Percentiles rank a stretch among this genome's conserved stretches.
phyloP scores from a whole-genome alignment of 352 stramenopile species.

The Phytophthora agathidicida region DNA sequence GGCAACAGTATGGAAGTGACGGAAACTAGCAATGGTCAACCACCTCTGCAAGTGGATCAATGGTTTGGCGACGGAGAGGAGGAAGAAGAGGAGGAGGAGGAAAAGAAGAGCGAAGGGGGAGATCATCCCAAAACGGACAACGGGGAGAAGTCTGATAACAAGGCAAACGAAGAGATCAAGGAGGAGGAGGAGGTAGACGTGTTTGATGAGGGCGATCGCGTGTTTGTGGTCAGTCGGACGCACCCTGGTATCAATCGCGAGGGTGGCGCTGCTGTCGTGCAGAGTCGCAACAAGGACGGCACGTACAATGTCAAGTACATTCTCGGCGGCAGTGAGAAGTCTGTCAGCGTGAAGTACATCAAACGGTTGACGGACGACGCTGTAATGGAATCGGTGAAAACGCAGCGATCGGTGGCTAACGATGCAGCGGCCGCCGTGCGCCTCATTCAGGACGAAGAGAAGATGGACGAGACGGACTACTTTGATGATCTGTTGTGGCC shows the following conservation, averaged over 20 bases:
- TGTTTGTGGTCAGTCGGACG: slow-evolving; percentile 81
- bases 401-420: slow-evolving; percentile 27
- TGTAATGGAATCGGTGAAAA: slow-evolving; percentile 82
- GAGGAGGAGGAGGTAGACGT: slow-evolving; percentile 41
- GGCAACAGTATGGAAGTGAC: neutral
- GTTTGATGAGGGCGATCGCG: slow-evolving; percentile 63
- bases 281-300: slow-evolving; percentile 60
- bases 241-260: slow-evolving; percentile 82
- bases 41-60: slow-evolving; percentile 33
- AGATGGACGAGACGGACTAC: slow-evolving; percentile 66
- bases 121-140: slow-evolving; percentile 5
- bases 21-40: slow-evolving; percentile 1
- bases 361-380: slow-evolving; percentile 70
- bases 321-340: slow-evolving; percentile 78
- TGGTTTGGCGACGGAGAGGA: slow-evolving; percentile 45
- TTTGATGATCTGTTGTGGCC: slow-evolving; percentile 86
- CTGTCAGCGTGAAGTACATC: slow-evolving; percentile 63
- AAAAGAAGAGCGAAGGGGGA: slow-evolving; percentile 23
- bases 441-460: slow-evolving; percentile 41
- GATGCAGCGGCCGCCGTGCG: slow-evolving; percentile 20
- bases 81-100: slow-evolving; percentile 20
- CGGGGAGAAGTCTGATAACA: neutral
- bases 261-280: slow-evolving; percentile 64
- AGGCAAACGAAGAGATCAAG: slow-evolving; percentile 25
- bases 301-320: slow-evolving; percentile 89